Evolutionary conservation across 441 rosid species (phyloP), one percentile per base, ranked within the genome.

Genomic region (Viola pubescens): DNA sequence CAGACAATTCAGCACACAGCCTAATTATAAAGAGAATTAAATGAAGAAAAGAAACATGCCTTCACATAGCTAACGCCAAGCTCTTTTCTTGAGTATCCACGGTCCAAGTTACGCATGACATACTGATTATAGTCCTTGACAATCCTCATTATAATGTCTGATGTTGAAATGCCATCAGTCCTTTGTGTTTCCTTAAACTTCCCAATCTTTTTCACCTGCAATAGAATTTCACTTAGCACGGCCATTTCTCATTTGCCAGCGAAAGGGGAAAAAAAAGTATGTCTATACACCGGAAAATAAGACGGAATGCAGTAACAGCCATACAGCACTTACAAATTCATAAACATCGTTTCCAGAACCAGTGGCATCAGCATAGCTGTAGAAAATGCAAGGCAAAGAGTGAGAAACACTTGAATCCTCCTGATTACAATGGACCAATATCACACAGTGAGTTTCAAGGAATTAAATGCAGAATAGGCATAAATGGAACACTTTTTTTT

Each of bases 341-440:
- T 87, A 87, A 50, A 87, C 95, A 73, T 87, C 95, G 0, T 87
- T 81, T 43, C 82, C 89, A 70, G 89, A 86, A 52, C 91, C 95
- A 68, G 86, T 87, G 57, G 84, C 75, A 72, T 85, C 95, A 9
- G 91, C 95, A 78, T 87, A 85, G 52, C 91, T 87, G 77, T 53
- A 70, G 10, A 58, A 61, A 54, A 64, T 4, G 39, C 49, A 63
- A 58, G 58, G 38, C 11, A 9, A 41, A 60, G 37, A n/a, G 47
- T 26, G 37, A 37, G 40, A 50, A 34, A 51, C 26, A 9, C 3
- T 12, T 9, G 38, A 52, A 9, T 2, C 37, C 9, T 52, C 12
- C 37, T 48, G 26, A 9, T 9, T 19, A 26, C 55, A 26, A 26
- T 26, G 34, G 34, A 26, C 2, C 34, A 26, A 26, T 2, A 26